A percentile compares a stretch with the other conserved stretches of the same genome.
phyloP scores from a whole-genome alignment of 2,329 filamentous ascomycete genomes.

The Penicillium sp. region DNA sequence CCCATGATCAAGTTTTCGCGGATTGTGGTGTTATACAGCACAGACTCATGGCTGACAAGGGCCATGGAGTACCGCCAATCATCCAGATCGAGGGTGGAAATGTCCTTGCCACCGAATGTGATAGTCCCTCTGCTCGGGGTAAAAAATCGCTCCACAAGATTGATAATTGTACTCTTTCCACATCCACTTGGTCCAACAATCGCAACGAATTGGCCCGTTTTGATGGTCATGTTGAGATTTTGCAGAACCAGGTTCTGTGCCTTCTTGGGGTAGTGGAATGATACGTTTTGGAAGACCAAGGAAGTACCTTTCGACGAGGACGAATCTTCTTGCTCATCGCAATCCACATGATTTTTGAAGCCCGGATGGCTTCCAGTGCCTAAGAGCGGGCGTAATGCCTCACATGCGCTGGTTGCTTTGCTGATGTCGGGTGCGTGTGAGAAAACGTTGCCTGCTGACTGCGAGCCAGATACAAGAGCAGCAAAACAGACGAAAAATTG shows the following conservation, averaged over 20 bases:
- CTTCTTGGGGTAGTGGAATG: conserved; percentile 27
- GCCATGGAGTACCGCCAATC: conserved; percentile 61
- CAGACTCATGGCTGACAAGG: conserved; percentile 68
- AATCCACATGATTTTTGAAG: conserved; percentile 37
- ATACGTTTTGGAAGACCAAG: conserved; percentile 46
- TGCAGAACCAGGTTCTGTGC: conserved; percentile 18
- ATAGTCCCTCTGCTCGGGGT: conserved; percentile 60
- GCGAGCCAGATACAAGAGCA: conserved; percentile 36
- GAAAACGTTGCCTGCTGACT: conserved; percentile 27
- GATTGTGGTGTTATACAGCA: conserved; percentile 64
- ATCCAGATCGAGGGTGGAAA: conserved; percentile 55
- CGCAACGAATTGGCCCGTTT: conserved; percentile 48
- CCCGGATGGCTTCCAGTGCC: too few relatives aligned
- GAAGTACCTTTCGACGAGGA: too few relatives aligned
- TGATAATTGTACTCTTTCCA: conserved; percentile 64
- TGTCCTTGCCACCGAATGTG: conserved; percentile 59
- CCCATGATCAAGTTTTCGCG: conserved; percentile 65
- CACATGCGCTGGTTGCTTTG: conserved; percentile 30
- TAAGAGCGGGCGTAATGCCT: too few relatives aligned
- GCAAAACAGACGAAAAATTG: conserved; percentile 45
- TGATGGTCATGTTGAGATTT: conserved; percentile 25
- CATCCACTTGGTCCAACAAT: conserved; percentile 54
- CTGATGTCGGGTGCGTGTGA: conserved; percentile 28
- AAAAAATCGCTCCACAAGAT: conserved; percentile 60
- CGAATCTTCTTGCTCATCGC: too few relatives aligned